Percentiles rank a stretch among this genome's conserved stretches.
Conservation (phyloP, 345 rosid species). For the Dimocarpus longan region DNA sequence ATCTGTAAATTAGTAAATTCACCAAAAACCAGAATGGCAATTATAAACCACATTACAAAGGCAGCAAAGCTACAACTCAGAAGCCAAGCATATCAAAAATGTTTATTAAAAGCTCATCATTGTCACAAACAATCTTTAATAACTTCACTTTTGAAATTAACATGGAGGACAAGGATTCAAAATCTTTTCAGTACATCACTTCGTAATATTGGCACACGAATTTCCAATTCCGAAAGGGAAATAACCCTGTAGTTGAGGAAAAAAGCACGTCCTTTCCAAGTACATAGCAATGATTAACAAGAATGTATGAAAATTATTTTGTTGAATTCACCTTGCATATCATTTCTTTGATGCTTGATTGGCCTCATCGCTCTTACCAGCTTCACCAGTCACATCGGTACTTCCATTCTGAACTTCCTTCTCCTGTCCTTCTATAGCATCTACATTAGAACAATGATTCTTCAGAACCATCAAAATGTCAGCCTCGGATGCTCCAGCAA, state of each 20-base stretch:
- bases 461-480: constrained; percentile 77
- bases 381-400: constrained; percentile 22
- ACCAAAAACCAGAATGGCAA: background rate
- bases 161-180: constrained; percentile 18
- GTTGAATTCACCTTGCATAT: constrained; percentile 12
- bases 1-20: background rate
- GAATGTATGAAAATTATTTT: background rate
- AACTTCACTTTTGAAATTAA: background rate
- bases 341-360: constrained; percentile 26
- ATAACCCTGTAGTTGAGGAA: constrained; percentile 10
- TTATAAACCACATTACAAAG: background rate
- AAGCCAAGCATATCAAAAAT: background rate
- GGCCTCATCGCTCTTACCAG: constrained; percentile 26
- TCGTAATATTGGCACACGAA: constrained; percentile 12
- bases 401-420: constrained; percentile 37
- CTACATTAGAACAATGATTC: constrained; percentile 83
- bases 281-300: background rate
- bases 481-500: constrained; percentile 89
- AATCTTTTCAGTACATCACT: constrained; percentile 24
- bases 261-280: constrained; percentile 9
- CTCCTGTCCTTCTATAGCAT: constrained; percentile 46
- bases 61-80: background rate
- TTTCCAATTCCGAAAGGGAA: constrained; percentile 19
- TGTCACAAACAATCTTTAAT: constrained; percentile 3
- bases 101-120: constrained; percentile 7